Conservation (phyloP, 257 asterid species). For the Avicennia marina region DNA sequence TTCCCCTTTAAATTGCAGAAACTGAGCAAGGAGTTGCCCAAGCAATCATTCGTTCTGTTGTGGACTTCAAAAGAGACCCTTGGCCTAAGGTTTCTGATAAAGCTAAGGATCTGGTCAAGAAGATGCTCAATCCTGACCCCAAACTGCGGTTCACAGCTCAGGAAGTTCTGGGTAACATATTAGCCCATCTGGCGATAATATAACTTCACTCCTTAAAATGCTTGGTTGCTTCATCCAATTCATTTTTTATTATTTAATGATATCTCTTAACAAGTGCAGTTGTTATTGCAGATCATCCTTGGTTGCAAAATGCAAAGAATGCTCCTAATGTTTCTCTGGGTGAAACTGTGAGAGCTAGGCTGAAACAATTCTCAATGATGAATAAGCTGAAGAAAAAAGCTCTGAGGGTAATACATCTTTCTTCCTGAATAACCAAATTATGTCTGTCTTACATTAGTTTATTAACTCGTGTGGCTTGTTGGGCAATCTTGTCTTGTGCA, state of each 20-base stretch:
- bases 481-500: no score
- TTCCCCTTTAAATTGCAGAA: conserved; percentile 46
- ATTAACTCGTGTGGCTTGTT: background rate
- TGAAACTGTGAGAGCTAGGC: conserved; percentile 56
- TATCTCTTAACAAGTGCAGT: conserved; percentile 14
- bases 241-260: background rate
- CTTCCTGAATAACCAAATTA: background rate
- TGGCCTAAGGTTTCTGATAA: conserved; percentile 61
- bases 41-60: conserved; percentile 47
- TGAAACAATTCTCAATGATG: conserved; percentile 59
- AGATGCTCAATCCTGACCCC: conserved; percentile 55
- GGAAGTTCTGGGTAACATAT: conserved; percentile 45
- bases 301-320: conserved; percentile 45
- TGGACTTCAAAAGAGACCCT: conserved; percentile 49
- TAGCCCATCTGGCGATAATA: background rate
- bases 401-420: conserved; percentile 36
- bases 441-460: background rate
- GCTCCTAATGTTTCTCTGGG: conserved; percentile 62
- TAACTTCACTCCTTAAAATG: background rate
- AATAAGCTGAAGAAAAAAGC: conserved; percentile 62
- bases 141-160: conserved; percentile 42
- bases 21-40: conserved; percentile 64
- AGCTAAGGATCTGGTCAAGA: conserved; percentile 56
- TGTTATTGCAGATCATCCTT: conserved; percentile 47
- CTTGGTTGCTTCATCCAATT: background rate